Evolutionary conservation across 2,329 filamentous ascomycete genomes (phyloP).

Genomic region (Simplicillium sp.): DNA sequence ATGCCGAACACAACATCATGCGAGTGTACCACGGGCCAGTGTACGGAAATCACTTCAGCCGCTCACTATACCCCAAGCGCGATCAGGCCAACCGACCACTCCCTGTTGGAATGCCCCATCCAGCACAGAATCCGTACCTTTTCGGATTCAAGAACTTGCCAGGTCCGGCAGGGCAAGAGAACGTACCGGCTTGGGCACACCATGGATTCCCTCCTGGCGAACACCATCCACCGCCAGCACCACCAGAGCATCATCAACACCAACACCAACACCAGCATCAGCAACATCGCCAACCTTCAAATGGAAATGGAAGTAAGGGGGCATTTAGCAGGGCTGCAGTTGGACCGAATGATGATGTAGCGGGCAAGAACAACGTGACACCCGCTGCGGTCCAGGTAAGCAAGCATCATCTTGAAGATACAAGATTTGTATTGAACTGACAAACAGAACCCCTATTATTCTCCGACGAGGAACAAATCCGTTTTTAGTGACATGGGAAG

Average conservation of each 20-base stretch:
- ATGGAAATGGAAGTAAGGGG: constrained; percentile 2
- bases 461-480: constrained; percentile 6
- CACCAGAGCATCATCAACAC: constrained; percentile 11
- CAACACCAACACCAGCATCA: constrained; percentile 1
- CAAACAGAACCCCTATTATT: constrained; percentile 1
- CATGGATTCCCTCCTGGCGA: constrained; percentile 1
- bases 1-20: constrained; percentile 39
- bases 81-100: constrained; percentile 19
- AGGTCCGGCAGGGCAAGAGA: constrained; percentile 9
- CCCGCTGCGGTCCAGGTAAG: constrained; percentile 1
- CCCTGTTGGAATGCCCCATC: constrained; percentile 33
- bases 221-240: constrained; percentile 5
- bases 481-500: constrained; percentile 12
- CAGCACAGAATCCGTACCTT: constrained; percentile 31
- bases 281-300: not conserved
- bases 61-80: constrained; percentile 33
- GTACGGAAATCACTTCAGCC: constrained; percentile 40
- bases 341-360: constrained; percentile 4
- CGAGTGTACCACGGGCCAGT: constrained; percentile 48
- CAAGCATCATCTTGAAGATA: not conserved
- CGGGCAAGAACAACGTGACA: constrained; percentile 2
- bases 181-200: constrained; percentile 1
- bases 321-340: constrained; percentile 4
- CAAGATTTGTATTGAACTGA: not conserved
- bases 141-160: constrained; percentile 23